Evolutionary conservation across 2,329 filamentous ascomycete species (phyloP).

Genomic region (Zelopaecilomyces penicillatus): DNA sequence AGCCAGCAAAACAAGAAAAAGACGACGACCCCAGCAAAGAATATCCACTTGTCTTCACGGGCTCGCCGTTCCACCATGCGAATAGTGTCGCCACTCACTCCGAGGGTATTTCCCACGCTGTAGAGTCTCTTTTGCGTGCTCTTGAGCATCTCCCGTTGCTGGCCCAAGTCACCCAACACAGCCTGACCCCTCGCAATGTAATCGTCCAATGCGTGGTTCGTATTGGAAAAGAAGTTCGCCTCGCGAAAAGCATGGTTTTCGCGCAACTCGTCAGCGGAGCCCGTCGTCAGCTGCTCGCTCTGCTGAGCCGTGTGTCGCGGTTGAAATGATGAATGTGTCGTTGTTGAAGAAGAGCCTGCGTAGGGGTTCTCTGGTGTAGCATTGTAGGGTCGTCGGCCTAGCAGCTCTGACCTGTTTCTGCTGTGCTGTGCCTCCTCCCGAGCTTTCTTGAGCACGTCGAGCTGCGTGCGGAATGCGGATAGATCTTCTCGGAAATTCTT

Average conservation of each 20-base stretch:
- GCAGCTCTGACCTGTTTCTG: slow-evolving; percentile 66
- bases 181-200: slow-evolving; percentile 87
- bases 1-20: slow-evolving; percentile 92
- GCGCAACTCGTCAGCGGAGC: slow-evolving; percentile 55
- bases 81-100: slow-evolving; percentile 91
- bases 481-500: slow-evolving; percentile 80
- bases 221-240: slow-evolving; percentile 76
- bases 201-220: slow-evolving; percentile 81
- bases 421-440: slow-evolving; percentile 64
- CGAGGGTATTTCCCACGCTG: slow-evolving; percentile 86
- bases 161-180: slow-evolving; percentile 77
- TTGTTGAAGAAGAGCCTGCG: slow-evolving; percentile 41
- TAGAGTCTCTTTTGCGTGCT: slow-evolving; percentile 87
- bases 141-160: slow-evolving; percentile 92
- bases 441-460: slow-evolving; percentile 68
- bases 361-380: slow-evolving; percentile 93
- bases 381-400: slow-evolving; percentile 72
- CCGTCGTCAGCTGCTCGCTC: slow-evolving; percentile 24
- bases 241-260: slow-evolving; percentile 82
- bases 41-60: slow-evolving; percentile 97
- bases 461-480: slow-evolving; percentile 66
- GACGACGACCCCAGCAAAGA: slow-evolving; percentile 73
- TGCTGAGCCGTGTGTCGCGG: slow-evolving; percentile 34
- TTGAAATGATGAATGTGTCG: slow-evolving; percentile 27
- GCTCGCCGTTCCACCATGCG: slow-evolving; percentile 90